Base-by-base conservation (phyloP, 2,329 filamentous ascomycete species). In the Aspergillus pseudonomiae region DNA sequence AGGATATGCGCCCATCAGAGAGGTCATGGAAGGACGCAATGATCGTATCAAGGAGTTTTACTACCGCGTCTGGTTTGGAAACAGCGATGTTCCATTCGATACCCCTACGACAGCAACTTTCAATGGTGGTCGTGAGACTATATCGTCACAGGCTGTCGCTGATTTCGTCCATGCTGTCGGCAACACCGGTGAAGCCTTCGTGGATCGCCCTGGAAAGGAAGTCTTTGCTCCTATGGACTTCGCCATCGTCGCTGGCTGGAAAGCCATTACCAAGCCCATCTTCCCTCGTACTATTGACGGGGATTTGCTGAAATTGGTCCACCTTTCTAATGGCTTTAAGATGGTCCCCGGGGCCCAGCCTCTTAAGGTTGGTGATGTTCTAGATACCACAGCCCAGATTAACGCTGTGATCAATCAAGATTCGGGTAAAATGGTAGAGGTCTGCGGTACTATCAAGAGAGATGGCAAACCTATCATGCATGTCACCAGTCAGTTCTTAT, bases 41-140 rank as follows among this genome's bases (percentile, higher is more conserved):
- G 94, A 99, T 76, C 91, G 93, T 68, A 98, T 99, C 84, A 99
- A 99, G 85, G 92, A 97, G 79, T 99, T 99, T 79, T 99, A 99
- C 85, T 99, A 96, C 89, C 89, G 90, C 71, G 90, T 96, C 69
- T 99, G 95, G 95, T 99, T 99, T 72, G 95, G 93, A 48, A 86
- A 94, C 64, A 94, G 97, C 74, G 80, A 85, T 50, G 85, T 96
- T 57, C 90, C 96, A 61, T 91, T 97, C 61, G 90, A 97, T 72
- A 90, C 91, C 19, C 85, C 92, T 41, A 91, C 97, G 59, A 94
- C 92, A 6, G 91, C 92, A 75, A 89, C 89, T 70, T 99, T 99
- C 75, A 92, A 95, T 69, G 95, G 95, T 75, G 95, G 95, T 68
- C 89, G 89, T 70, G 88, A 93, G 6, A 93, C 87, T 30, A 94